Base-by-base conservation (phyloP, 2,329 filamentous ascomycete species). In the Aspergillus vadensis region DNA sequence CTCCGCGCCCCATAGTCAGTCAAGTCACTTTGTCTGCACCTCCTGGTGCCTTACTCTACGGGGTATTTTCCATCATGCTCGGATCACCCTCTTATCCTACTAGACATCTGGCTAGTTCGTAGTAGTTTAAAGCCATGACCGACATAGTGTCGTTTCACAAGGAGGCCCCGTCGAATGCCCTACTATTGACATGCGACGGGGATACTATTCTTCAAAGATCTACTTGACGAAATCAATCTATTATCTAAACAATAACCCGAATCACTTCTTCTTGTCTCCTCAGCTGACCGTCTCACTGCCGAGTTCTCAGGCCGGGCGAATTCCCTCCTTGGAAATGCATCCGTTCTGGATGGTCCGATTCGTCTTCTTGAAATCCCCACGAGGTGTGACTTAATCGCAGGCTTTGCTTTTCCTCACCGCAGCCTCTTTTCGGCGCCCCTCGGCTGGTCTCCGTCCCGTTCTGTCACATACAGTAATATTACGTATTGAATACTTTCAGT, bases 381-480 rank as follows among this genome's bases (percentile, higher is more conserved):
- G 63, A 63, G 10, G 57, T 52, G 25, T 15, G 48, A 50, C 41
- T 19, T 50, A 4, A 17, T 53, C 38, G 39, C 8, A n/a, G 27
- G 38, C 41, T 44, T 44, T 21, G 41, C 19, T 19, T 21, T 44
- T 44, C 59, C 69, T 75, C 73, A 75, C 73, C 73, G 73, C 70
- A 74, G 66, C 53, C 73, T 73, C 67, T 68, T 74, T 74, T 72
- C 57, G 72, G 72, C 59, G 55, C 15, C 19, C 51, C 57, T 38
- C 55, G 27, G 58, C 55, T 32, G 30, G 25, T 9, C 21, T 50
- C 48, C 36, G 60, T 57, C 47, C 10, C 17, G 59, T 63, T 27
- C 9, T 30, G 55, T 63, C 36, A 15, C 19, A 30, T 61, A 64
- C 58, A 38, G 58, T 63, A 69, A 49, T 23, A 8, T 41, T 47